Base-by-base conservation (phyloP, 176 grass and related monocot genomes). In the Tillandsia leiboldiana region DNA sequence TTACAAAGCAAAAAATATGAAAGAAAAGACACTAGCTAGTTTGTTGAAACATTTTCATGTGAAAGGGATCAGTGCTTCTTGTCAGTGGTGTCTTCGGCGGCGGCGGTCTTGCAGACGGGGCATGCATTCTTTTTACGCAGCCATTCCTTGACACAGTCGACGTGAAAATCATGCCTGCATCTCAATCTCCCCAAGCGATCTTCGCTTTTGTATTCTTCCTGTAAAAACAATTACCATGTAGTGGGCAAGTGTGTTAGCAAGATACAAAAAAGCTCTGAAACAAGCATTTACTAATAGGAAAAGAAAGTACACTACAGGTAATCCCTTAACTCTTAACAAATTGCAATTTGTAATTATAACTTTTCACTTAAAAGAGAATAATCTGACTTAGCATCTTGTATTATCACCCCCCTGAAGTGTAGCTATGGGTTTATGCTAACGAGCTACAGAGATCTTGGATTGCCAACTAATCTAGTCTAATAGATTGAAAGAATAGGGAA, bases 121-220 rank as follows among this genome's bases (percentile, higher is more conserved):
- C 95, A 99, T 24, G 71, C 51, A 51, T 94, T 99, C 80, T 94
- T 99, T 13, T 68, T 69, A 79, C 86, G 75, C 70, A 99, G 28
- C 95, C 95, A 99, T 71, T 91, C 88, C 78, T 78, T 99, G 63
- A 99, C 80, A 75, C 95, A 99, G 9, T 48, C 66, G 0, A 75
- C 64, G 27, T 99, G 95, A 77, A 94, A 99, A 51, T 86, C 82
- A 1, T 99, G 95, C 12, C 24, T 69, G 57, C 95, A 99, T 61
- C 77, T 91, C 63, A 99, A 74, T 27, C 49, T 65, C 0, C 82
- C 84, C 51, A 99, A 62, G 11, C 26, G 33, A 13, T 90, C 90
- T 68, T 86, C 77, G 54, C 90, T 79, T 28, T 86, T 83, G 74
- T 99, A 99, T 70, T 29, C 77, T 76, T 94, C 90, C 95, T 99